phyloP scores from a whole-genome alignment of 495 filamentous ascomycete species.

The Penicillium coprophilum region DNA sequence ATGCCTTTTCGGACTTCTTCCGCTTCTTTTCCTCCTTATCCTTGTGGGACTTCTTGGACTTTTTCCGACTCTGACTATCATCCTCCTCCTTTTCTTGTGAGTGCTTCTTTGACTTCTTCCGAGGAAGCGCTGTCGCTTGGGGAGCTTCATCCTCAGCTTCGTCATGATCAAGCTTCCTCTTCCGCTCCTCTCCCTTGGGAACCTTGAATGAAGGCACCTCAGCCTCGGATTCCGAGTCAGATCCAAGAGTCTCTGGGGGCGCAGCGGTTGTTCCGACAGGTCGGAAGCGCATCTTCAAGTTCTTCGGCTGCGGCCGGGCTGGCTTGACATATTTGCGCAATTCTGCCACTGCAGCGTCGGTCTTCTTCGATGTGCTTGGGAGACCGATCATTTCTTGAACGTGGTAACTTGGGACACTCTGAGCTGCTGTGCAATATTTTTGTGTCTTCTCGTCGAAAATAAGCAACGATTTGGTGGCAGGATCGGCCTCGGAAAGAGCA shows the following conservation, averaged over 20 bases:
- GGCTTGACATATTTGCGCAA: slow-evolving; percentile 42
- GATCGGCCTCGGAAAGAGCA: slow-evolving; percentile 34
- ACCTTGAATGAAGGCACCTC: slow-evolving; percentile 43
- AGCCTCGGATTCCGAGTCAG: slow-evolving; percentile 47
- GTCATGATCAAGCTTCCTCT: slow-evolving; percentile 43
- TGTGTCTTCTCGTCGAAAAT: slow-evolving; percentile 38
- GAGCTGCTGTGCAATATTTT: slow-evolving; percentile 34
- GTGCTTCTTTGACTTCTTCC: slow-evolving; percentile 50
- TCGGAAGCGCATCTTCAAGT: slow-evolving; percentile 59
- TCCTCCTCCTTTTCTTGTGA: slow-evolving; percentile 25
- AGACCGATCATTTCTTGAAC: slow-evolving; percentile 47
- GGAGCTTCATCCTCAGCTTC: slow-evolving; percentile 38
- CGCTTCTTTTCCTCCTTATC: slow-evolving; percentile 45
- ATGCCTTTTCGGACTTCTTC: slow-evolving; percentile 44
- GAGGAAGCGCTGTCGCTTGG: slow-evolving; percentile 28
- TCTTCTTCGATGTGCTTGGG: slow-evolving; percentile 30
- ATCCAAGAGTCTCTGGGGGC: slow-evolving; percentile 49
- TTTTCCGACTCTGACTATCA: slow-evolving; percentile 29
- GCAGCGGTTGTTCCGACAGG: slow-evolving; percentile 52
- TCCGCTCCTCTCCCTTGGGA: slow-evolving; percentile 39
- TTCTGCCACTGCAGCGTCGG: slow-evolving; percentile 35
- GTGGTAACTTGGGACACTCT: slow-evolving; percentile 42
- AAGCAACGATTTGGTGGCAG: slow-evolving; percentile 35
- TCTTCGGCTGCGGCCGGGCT: slow-evolving; percentile 54
- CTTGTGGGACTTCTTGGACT: slow-evolving; percentile 44